Evolutionary conservation across 75 land plant genomes (phyloP).

Genomic region (Sequoiadendron giganteum): DNA sequence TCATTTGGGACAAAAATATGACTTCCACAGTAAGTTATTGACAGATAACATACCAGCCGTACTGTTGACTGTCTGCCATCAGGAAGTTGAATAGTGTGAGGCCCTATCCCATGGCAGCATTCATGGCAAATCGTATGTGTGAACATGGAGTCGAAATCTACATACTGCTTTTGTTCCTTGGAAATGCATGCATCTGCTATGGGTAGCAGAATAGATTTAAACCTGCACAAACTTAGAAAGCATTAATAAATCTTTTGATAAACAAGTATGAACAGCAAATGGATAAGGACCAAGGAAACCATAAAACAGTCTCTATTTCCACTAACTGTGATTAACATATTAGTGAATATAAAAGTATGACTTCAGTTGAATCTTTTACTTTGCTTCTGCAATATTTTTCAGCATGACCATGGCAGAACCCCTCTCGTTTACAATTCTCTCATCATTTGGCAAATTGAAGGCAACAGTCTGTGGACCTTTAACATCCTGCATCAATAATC

Average conservation of each 20-base stretch:
- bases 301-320: background rate
- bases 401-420: constrained; percentile 98
- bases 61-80: constrained; percentile 88
- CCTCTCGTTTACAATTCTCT: constrained; percentile 83
- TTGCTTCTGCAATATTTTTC: constrained; percentile 91
- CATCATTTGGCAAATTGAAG: constrained; percentile 99
- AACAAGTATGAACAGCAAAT: background rate
- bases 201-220: constrained; percentile 83
- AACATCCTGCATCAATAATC: constrained; percentile 67
- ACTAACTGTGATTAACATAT: background rate
- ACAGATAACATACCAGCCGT: constrained; percentile 57
- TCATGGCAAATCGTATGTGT: constrained; percentile 97
- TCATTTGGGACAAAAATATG: background rate
- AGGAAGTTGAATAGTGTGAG: constrained; percentile 84
- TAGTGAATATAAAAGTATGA: constrained; percentile 1
- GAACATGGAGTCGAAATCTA: constrained; percentile 93
- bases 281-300: background rate
- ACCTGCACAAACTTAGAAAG: constrained; percentile 40
- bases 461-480: constrained; percentile 98
- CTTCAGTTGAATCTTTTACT: constrained; percentile 35
- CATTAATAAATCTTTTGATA: background rate
- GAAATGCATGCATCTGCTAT: constrained; percentile 74
- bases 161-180: constrained; percentile 59
- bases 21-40: background rate
- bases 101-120: constrained; percentile 99